These are phyloP conservation scores for Boletus rufocinnamomeus DNA, from an alignment of 768 basidiomycete genomes.

Conservation along the genomic window DNA sequence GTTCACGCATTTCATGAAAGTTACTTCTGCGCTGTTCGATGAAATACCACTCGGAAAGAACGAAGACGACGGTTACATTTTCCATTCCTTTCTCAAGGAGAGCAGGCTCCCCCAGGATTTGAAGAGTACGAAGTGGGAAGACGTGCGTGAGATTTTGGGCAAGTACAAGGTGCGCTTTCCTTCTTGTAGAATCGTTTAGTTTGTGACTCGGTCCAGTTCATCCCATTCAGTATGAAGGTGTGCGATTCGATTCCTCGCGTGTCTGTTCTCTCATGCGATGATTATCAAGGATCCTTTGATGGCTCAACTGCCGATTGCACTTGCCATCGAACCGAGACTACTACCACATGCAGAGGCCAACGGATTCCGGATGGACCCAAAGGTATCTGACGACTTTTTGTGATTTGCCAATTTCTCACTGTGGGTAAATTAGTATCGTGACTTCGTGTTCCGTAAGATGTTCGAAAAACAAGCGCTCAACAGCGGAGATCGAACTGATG, in stretches of 20 bases:
- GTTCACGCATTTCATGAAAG: constrained; percentile 63
- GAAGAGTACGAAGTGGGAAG: constrained; percentile 63
- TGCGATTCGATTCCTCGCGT: constrained; percentile 5
- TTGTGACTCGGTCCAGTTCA: constrained; percentile 53
- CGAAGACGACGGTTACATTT: constrained; percentile 73
- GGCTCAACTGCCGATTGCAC: constrained; percentile 72
- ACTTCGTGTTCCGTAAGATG: constrained; percentile 88
- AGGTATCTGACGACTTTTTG: constrained; percentile 43
- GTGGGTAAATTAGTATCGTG: constrained; percentile 57
- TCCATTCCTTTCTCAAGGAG: constrained; percentile 67
- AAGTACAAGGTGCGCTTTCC: constrained; percentile 58
- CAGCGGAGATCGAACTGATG: constrained; percentile 55
- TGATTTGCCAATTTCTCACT: constrained; percentile 15
- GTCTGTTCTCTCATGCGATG: constrained; percentile 6
- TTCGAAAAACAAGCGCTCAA: constrained; percentile 58
- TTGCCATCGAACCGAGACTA: constrained; percentile 75
- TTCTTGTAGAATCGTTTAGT: constrained; percentile 3
- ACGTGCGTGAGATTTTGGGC: constrained; percentile 63
- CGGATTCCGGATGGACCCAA: constrained; percentile 78
- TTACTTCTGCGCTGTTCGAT: constrained; percentile 59
- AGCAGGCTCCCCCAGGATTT: constrained; percentile 61
- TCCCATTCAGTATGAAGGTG: constrained; percentile 75
- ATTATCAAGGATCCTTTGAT: constrained; percentile 67
- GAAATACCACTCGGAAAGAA: constrained; percentile 70
- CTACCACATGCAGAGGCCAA: constrained; percentile 71